A percentile compares a stretch with the other conserved stretches of the same genome.
These are phyloP conservation scores for Stephanodiscus minutulus DNA, from an alignment of 108 stramenopile species.

Conservation along the genomic window DNA sequence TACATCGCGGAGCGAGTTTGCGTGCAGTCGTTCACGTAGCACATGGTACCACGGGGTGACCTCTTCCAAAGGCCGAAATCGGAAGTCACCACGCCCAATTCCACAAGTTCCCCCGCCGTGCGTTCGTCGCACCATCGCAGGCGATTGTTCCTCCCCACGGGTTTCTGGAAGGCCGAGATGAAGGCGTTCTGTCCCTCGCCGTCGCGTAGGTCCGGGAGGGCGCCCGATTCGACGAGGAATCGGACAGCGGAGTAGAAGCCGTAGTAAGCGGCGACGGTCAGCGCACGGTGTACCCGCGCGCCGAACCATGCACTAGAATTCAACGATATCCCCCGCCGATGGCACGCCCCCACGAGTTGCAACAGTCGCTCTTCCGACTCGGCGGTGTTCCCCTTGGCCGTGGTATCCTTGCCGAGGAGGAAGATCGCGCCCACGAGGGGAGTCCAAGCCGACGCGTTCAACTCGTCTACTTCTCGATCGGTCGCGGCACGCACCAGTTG, in stretches of 20 bases:
- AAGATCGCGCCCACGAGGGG: constrained; percentile 40
- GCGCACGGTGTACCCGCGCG: constrained; percentile 28
- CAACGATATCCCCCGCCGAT: constrained; percentile 19
- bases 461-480: constrained; percentile 15
- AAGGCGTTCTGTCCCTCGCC: constrained; percentile 34
- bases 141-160: background rate
- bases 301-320: constrained; percentile 33
- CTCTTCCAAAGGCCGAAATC: constrained; percentile 27
- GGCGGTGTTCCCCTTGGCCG: constrained; percentile 26
- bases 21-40: constrained; percentile 24
- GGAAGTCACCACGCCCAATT: constrained; percentile 25
- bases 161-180: constrained; percentile 39
- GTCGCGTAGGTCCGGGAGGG: constrained; percentile 32
- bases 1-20: constrained; percentile 18
- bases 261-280: constrained; percentile 40
- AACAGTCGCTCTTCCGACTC: constrained; percentile 25
- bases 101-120: constrained; percentile 31
- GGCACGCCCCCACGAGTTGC: constrained; percentile 15
- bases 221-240: constrained; percentile 23
- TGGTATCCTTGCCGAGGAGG: constrained; percentile 31
- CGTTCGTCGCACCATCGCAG: constrained; percentile 37
- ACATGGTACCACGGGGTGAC: constrained; percentile 5
- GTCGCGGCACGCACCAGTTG: constrained; percentile 25
- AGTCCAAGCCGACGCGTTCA: constrained; percentile 25
- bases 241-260: constrained; percentile 33